Evolutionary conservation across 2,329 filamentous ascomycete species (phyloP).

Genomic region (Hortaea werneckii): DNA sequence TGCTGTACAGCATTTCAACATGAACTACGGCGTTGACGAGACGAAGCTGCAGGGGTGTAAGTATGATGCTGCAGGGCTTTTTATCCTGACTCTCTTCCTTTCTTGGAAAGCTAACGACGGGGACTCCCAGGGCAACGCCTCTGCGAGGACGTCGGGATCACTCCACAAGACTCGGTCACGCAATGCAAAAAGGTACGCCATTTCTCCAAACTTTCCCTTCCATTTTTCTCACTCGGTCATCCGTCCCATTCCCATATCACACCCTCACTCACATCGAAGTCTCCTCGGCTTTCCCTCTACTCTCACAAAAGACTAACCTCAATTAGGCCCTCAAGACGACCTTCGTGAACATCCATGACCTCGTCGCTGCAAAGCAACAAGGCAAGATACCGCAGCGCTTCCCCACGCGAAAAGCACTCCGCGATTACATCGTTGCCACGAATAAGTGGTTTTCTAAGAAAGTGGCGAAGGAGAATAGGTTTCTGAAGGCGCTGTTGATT

Average conservation of each 20-base stretch:
- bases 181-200: conserved; percentile 13
- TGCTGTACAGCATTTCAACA: conserved; percentile 1
- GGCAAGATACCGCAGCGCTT: conserved; percentile 3
- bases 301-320: background rate
- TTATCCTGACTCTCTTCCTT: background rate
- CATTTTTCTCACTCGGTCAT: no score
- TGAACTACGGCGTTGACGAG: conserved; percentile 3
- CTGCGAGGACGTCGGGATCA: conserved; percentile 10
- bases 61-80: background rate
- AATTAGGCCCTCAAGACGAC: conserved; percentile 7
- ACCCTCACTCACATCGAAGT: no score
- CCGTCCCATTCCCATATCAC: no score
- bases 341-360: conserved; percentile 13
- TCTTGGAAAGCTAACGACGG: background rate
- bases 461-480: conserved; percentile 10
- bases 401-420: conserved; percentile 3
- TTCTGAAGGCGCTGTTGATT: conserved; percentile 9
- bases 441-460: conserved; percentile 10
- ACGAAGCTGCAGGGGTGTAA: conserved; percentile 1
- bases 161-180: conserved; percentile 7
- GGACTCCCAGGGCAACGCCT: conserved; percentile 9
- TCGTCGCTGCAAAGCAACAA: conserved; percentile 6
- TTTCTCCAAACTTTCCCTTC: background rate
- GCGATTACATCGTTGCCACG: conserved; percentile 6
- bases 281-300: background rate